phyloP scores from a whole-genome alignment of 768 basidiomycete genomes.

The Gloeophyllum trabeum region DNA sequence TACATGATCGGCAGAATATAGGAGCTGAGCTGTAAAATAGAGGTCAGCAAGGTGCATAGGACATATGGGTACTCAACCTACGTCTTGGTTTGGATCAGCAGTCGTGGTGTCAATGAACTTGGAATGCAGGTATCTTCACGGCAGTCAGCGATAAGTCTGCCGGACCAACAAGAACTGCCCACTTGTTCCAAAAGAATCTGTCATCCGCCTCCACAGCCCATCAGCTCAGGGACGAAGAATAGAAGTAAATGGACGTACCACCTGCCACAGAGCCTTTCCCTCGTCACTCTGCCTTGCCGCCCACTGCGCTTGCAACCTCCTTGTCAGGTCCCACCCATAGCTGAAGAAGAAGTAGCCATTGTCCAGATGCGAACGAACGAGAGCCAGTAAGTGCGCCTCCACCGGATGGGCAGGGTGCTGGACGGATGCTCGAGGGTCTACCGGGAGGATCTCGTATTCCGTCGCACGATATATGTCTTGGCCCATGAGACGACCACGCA shows the following conservation, averaged over 20 bases:
- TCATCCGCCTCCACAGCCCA: constrained; percentile 62
- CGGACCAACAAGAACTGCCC: constrained; percentile 8
- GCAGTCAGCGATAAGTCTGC: constrained; percentile 1
- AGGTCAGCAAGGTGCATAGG: constrained; percentile 4
- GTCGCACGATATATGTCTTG: constrained; percentile 85
- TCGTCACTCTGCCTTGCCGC: constrained; percentile 36
- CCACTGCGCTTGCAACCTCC: constrained; percentile 78
- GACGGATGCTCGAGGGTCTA: constrained; percentile 60
- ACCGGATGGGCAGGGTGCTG: constrained; percentile 70
- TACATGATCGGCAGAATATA: constrained; percentile 92
- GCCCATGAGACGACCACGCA: constrained; percentile 68
- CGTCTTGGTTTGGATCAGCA: constrained; percentile 48
- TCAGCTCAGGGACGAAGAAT: constrained; percentile 2
- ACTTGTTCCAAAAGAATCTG: constrained; percentile 98
- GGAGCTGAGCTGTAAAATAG: constrained; percentile 51
- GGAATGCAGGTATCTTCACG: constrained; percentile 39
- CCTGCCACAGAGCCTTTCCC: constrained; percentile 62
- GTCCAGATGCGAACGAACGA: constrained; percentile 76
- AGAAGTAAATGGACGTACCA: constrained; percentile 34
- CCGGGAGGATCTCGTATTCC: constrained; percentile 84
- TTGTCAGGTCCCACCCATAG: constrained; percentile 85
- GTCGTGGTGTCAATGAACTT: constrained; percentile 47
- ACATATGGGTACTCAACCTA: constrained; percentile 23
- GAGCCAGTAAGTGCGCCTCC: constrained; percentile 77
- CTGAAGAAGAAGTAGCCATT: constrained; percentile 82